Base-by-base conservation (phyloP, 2,329 filamentous ascomycete genomes). In the Fusarium mexicanum region DNA sequence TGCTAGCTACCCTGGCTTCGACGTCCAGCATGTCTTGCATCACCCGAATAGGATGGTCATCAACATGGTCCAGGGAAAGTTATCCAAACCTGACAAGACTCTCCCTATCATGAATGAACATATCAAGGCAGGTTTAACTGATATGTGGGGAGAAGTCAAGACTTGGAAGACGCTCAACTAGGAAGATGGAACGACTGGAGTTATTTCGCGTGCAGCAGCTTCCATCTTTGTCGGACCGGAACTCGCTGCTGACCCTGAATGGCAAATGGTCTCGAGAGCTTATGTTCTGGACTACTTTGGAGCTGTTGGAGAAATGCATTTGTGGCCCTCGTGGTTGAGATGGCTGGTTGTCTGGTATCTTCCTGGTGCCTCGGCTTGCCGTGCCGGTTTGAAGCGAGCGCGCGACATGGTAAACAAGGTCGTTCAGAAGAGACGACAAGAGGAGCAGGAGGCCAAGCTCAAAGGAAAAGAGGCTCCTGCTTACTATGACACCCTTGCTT, bases 401-500 rank as follows among this genome's bases (percentile, higher is more conserved):
- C 61, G 54, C 0, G 26, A 38, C 0, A 64, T 64, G 41, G 54
- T 64, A 18, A 48, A 48, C 18, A 40, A 61, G 4, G 61, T 48
- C 0, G 54, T 40, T 8, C 11, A 61, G n/a, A 47, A 40, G 12
- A 40, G 61, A 9, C n/a, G 8, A 1, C 33, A n/a, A 8, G 54
- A 61, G 13, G n/a, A 10, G 2, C 0, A 35, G 1, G 17, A 40
- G 1, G 47, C 46, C 1, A 61, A 29, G 8, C 0, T 4, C 2
- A 5, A 26, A n/a, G 37, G 47, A 18, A 5, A 43, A 9, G 26
- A 61, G 1, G 5, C 11, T 7, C 41, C 41, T 1, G 4, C 4
- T 6, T 61, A 64, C 7, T 61, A 61, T 7, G 61, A 64, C 4
- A 54, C 54, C 37, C 54, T 64, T 12, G 61, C 41, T 11, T 61